Conservation (phyloP, 1,139 yeast genomes). For the Zhuliangozyma blackwelliae region DNA sequence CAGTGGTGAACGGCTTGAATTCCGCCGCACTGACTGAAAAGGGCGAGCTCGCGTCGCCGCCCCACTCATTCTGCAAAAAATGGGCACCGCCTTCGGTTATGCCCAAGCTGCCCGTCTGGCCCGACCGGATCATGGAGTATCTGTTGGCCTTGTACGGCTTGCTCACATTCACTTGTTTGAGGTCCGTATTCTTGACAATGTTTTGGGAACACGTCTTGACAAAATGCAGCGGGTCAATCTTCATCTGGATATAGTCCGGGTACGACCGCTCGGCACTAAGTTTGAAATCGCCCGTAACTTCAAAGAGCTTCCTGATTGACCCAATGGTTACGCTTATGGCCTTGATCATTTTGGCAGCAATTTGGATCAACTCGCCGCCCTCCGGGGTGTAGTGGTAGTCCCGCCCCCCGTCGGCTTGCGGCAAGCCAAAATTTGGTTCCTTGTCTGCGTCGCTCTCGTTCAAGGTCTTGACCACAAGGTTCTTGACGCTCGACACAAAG, state of each 20-base stretch:
- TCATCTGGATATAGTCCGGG: slow-evolving; percentile 62
- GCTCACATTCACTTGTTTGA: slow-evolving; percentile 19
- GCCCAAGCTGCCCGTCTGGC: slow-evolving; percentile 48
- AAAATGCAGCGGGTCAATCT: slow-evolving; percentile 60
- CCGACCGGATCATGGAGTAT: slow-evolving; percentile 60
- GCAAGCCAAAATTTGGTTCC: slow-evolving; percentile 6
- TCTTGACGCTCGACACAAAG: slow-evolving; percentile 60
- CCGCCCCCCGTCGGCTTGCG: slow-evolving; percentile 9
- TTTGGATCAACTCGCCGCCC: slow-evolving; percentile 60
- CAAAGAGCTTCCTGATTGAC: slow-evolving; percentile 39
- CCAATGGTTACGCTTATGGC: slow-evolving; percentile 48
- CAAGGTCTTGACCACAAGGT: slow-evolving; percentile 52
- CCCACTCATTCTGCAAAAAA: slow-evolving; percentile 38
- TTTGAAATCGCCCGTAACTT: slow-evolving; percentile 69
- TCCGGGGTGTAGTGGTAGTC: slow-evolving; percentile 58
- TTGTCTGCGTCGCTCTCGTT: slow-evolving; percentile 34
- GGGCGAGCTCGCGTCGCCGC: slow-evolving; percentile 22
- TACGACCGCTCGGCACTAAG: slow-evolving; percentile 62
- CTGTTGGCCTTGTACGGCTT: slow-evolving; percentile 29
- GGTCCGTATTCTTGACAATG: slow-evolving; percentile 43
- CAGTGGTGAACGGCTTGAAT: slow-evolving; percentile 32
- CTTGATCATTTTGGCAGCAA: slow-evolving; percentile 61
- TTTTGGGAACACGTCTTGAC: slow-evolving; percentile 61
- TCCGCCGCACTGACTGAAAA: slow-evolving; percentile 41
- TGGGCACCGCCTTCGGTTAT: slow-evolving; percentile 59